Base-by-base conservation (phyloP, 176 grass and related monocot species). In the Musa itinerans region DNA sequence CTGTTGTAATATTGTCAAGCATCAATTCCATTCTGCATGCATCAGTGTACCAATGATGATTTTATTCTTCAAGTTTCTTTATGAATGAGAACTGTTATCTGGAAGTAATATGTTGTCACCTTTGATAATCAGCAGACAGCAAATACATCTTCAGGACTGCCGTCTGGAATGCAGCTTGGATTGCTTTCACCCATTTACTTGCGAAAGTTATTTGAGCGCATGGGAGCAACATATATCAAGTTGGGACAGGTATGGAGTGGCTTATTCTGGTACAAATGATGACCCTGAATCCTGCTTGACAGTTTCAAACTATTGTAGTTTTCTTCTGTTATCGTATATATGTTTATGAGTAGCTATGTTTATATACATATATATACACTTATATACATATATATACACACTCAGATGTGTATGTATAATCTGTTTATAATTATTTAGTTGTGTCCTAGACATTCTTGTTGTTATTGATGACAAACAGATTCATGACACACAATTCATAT, bases 161-260 rank as follows among this genome's bases (percentile, higher is more conserved):
- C 90, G 80, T 49, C 73, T 76, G 81, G 89, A 74, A 77, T 90
- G 88, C 90, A 72, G 59, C 76, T 86, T 63, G 89, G 89, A 78
- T 92, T 97, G 77, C 85, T 98, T 80, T 98, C 94, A 61, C 94
- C 94, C 54, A 23, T 86, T 84, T 98, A 93, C 79, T 73, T 98
- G 59, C 85, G 90, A 63, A 89, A 76, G 25, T 75, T 98, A 74
- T 97, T 97, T 81, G 94, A 93, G 83, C 82, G 86, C 34, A 93
- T 98, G 94, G 94, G 90, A 81, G 90, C 94, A 73, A 98, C 94
- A 85, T 98, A 98, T 78, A 89, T 98, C 82, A 98, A 98, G 78
- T 84, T 98, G 76, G 94, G 94, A 59, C 94, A 98, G 90, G 90
- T 93, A 89, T 81, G 53, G 52, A 49, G 21, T 55, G 54, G 11